phyloP scores from a whole-genome alignment of 2,329 filamentous ascomycete species.

The Ophiosphaerella korrae region DNA sequence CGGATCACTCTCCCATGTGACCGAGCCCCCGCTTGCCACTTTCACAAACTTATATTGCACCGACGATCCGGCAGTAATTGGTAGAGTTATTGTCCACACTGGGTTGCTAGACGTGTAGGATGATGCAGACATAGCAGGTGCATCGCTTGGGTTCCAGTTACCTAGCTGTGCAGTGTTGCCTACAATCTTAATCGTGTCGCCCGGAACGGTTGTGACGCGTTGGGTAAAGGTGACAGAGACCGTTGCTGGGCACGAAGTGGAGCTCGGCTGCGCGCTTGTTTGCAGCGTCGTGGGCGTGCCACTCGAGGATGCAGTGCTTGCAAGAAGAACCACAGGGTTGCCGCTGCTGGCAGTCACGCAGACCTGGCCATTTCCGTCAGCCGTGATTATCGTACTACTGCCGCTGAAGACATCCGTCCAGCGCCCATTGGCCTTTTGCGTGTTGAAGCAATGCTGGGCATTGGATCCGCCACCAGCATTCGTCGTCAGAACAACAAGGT shows the following conservation, averaged over 20 bases:
- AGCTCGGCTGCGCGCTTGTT: conserved; percentile 5
- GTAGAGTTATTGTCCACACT: conserved; percentile 53
- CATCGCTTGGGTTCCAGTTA: conserved; percentile 49
- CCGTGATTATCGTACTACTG: conserved; percentile 42
- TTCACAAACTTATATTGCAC: conserved; percentile 55
- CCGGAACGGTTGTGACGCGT: conserved; percentile 53
- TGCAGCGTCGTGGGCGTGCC: conserved; percentile 19
- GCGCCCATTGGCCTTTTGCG: conserved; percentile 43
- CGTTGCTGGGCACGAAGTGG: conserved; percentile 32
- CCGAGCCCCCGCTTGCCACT: conserved; percentile 51
- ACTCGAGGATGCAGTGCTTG: conserved; percentile 14
- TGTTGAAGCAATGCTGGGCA: conserved; percentile 52
- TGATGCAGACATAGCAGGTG: conserved; percentile 48
- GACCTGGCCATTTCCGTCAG: conserved; percentile 50
- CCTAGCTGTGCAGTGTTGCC: conserved; percentile 54
- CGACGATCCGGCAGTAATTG: conserved; percentile 47
- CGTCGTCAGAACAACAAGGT: conserved; percentile 54
- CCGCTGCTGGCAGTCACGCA: conserved; percentile 52
- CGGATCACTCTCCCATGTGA: conserved; percentile 53
- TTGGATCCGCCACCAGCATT: conserved; percentile 50
- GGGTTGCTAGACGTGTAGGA: conserved; percentile 53
- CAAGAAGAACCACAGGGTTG: conserved; percentile 50
- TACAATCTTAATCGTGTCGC: conserved; percentile 55
- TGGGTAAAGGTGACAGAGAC: conserved; percentile 53
- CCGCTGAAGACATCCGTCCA: conserved; percentile 51